phyloP scores from a whole-genome alignment of 768 basidiomycete genomes.

The Tricholoma hemisulphureum region DNA sequence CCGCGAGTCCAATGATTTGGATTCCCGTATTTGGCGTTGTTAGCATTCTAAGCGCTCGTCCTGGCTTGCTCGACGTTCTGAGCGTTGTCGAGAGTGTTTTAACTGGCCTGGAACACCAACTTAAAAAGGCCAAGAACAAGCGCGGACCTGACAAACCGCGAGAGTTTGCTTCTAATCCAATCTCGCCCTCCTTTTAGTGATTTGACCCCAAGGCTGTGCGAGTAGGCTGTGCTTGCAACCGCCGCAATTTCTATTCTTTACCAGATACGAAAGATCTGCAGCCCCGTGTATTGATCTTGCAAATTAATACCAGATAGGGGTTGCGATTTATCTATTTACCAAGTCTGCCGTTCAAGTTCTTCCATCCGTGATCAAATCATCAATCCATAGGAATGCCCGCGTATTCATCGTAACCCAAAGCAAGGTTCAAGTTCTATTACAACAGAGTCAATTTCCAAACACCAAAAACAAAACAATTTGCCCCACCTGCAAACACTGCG shows the following conservation, averaged over 20 bases:
- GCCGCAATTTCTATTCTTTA: not conserved
- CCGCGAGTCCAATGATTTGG: constrained; percentile 5
- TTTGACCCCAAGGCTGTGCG: constrained; percentile 2
- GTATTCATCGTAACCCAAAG: constrained; percentile 83
- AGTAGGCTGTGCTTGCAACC: not conserved
- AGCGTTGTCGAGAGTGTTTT: not conserved
- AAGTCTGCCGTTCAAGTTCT: too few relatives aligned
- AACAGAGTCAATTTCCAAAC: not conserved
- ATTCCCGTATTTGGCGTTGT: constrained; percentile 18
- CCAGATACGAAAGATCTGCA: not conserved
- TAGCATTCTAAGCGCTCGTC: constrained; percentile 10
- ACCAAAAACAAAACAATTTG: not conserved
- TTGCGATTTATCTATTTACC: not conserved
- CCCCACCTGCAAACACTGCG: constrained; percentile 93
- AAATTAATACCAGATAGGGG: not conserved
- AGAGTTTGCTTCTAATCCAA: not conserved
- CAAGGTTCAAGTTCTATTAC: constrained; percentile 83
- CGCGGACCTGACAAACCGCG: not conserved
- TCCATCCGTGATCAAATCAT: not conserved
- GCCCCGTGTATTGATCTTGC: not conserved
- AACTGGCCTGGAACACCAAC: not conserved
- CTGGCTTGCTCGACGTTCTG: not conserved
- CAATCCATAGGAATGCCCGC: constrained; percentile 62
- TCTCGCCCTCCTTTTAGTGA: not conserved
- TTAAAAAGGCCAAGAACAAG: not conserved